Conservation (phyloP, 352 stramenopile genomes). For the Pythium brassicae region DNA sequence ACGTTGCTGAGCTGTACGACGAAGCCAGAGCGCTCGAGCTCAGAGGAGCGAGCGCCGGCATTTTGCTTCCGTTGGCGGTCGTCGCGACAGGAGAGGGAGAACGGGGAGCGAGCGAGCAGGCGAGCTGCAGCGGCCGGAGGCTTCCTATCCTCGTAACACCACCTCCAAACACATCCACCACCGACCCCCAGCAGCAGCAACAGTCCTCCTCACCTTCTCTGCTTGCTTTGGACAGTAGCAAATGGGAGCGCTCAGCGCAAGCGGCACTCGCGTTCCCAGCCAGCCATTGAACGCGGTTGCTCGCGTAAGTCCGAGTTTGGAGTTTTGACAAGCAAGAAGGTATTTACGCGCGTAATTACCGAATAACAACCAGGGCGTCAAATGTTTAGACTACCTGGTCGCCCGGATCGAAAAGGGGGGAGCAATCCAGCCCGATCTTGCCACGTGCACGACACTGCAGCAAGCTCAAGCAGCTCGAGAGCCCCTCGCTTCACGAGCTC, state of each 20-base stretch:
- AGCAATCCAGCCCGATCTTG: neutral
- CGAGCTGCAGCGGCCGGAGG: too few species aligned
- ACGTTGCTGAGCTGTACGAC: too few species aligned
- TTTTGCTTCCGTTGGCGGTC: too few species aligned
- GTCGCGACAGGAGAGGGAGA: too few species aligned
- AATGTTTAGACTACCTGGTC: too few species aligned
- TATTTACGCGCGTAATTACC: slow-evolving; percentile 1
- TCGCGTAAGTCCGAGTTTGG: neutral
- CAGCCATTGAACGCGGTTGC: slow-evolving; percentile 40
- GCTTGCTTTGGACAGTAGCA: slow-evolving; percentile 86
- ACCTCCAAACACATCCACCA: slow-evolving; percentile 1
- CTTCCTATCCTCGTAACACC: too few species aligned
- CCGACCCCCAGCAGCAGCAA: neutral
- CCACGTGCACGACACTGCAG: neutral
- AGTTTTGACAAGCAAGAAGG: neutral
- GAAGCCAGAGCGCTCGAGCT: too few species aligned
- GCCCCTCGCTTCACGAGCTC: too few species aligned
- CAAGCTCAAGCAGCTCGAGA: neutral
- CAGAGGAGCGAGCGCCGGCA: too few species aligned
- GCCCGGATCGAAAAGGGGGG: slow-evolving; percentile 6
- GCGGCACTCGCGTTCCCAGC: slow-evolving; percentile 34
- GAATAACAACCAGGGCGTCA: neutral
- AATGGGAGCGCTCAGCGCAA: slow-evolving; percentile 34
- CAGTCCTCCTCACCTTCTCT: slow-evolving; percentile 67
- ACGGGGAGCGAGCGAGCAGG: too few species aligned